A percentile compares a stretch with the other conserved stretches of the same genome.
Conservation (phyloP, 164 flowering plant species). For the Chloranthus sessilifolius region DNA sequence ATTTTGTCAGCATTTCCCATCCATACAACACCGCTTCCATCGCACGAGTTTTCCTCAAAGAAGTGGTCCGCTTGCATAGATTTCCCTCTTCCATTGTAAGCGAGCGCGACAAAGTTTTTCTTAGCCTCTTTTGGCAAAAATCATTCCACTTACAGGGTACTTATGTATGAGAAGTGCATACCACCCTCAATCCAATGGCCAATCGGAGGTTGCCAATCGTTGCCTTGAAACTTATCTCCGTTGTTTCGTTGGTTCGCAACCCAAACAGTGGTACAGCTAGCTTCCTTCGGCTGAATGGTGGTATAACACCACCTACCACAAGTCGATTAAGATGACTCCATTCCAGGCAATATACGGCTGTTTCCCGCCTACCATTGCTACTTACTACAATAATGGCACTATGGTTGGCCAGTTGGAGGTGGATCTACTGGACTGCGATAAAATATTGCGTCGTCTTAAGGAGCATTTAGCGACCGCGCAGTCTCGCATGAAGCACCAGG, state of each 20-base stretch:
- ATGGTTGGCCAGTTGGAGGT: not conserved
- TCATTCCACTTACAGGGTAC: not conserved
- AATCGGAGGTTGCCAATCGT: slow-evolving; percentile 5
- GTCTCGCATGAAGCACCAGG: not conserved
- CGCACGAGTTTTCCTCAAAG: not conserved
- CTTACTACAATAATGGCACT: too few relatives aligned
- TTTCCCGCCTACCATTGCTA: not conserved
- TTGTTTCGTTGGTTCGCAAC: not conserved
- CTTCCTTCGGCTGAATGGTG: not conserved
- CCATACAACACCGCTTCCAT: not conserved
- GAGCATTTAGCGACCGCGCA: not conserved
- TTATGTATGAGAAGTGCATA: not conserved
- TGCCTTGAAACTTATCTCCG: not conserved
- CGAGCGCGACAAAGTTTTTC: slow-evolving; percentile 4
- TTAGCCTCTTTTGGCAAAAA: slow-evolving; percentile 12
- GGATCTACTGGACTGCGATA: not conserved
- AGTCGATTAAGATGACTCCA: not conserved
- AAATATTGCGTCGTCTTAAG: not conserved
- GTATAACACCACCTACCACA: not conserved
- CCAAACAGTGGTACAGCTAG: too few relatives aligned
- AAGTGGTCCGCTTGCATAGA: slow-evolving; percentile 7
- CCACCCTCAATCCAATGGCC: slow-evolving; percentile 11
- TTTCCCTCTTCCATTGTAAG: slow-evolving; percentile 10
- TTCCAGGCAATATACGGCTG: not conserved
- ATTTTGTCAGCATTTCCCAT: slow-evolving; percentile 3